phyloP scores from a whole-genome alignment of 208 protist genomes.

The Acanthamoeba royreba region DNA sequence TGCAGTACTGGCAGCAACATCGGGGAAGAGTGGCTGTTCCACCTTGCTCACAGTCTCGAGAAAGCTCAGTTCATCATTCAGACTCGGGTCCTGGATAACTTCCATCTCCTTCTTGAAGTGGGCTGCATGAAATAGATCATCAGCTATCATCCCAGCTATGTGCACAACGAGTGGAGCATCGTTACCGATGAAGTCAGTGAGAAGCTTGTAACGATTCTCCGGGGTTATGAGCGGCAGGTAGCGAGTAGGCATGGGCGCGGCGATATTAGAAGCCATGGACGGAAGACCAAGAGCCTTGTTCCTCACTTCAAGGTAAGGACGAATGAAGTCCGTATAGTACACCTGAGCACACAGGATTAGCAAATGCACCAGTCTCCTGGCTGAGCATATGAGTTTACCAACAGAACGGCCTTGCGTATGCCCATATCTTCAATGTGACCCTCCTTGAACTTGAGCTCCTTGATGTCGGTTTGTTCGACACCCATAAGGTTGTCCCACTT shows the following conservation, averaged over 20 bases:
- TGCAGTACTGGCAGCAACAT: too few relatives aligned
- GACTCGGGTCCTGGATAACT: not conserved
- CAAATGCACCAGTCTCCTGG: too few relatives aligned
- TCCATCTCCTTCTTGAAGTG: conserved; percentile 39
- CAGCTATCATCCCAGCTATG: too few relatives aligned
- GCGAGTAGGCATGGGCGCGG: conserved; percentile 12
- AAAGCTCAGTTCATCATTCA: not conserved
- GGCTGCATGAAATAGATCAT: too few relatives aligned
- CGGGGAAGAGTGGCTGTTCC: not conserved
- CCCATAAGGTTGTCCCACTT: conserved; percentile 25
- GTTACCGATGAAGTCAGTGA: conserved; percentile 28
- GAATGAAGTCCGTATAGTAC: conserved; percentile 32
- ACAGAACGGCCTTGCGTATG: not conserved
- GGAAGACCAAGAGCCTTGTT: conserved; percentile 3
- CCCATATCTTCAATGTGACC: not conserved
- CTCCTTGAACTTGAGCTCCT: not conserved
- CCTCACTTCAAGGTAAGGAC: not conserved
- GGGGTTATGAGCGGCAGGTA: conserved; percentile 1
- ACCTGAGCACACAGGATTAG: not conserved
- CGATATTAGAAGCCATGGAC: not conserved
- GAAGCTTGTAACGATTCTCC: not conserved
- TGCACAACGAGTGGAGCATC: not conserved
- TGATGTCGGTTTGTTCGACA: not conserved
- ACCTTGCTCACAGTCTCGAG: not conserved
- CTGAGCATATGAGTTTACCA: not conserved